phyloP scores from a whole-genome alignment of 2,329 filamentous ascomycete species.

The Pseudogymnoascus sp. region DNA sequence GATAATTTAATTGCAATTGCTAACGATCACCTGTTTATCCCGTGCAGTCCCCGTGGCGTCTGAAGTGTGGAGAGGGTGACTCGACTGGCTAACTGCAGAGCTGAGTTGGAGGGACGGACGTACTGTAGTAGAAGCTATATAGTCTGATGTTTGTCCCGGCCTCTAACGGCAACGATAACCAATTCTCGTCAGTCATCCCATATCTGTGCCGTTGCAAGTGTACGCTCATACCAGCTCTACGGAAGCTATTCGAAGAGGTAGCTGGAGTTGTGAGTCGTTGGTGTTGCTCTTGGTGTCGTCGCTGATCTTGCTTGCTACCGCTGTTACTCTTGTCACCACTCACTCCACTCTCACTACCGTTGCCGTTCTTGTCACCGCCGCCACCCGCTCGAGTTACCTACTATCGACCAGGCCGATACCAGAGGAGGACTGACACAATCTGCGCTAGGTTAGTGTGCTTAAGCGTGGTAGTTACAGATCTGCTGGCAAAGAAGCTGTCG shows the following conservation, averaged over 20 bases:
- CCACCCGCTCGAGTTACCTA: neutral
- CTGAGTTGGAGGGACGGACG: neutral
- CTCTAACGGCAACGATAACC: neutral
- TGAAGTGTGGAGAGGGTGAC: neutral
- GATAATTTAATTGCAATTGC: slow-evolving; percentile 5
- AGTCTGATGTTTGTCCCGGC: neutral
- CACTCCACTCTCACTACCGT: no score
- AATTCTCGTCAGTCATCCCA: neutral
- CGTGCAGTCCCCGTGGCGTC: neutral
- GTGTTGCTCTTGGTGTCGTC: neutral
- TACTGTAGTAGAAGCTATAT: neutral
- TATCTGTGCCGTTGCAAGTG: neutral
- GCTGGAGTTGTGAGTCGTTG: neutral
- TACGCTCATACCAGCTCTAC: neutral
- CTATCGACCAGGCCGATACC: no score
- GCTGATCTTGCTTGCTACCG: neutral
- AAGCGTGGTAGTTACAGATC: no score
- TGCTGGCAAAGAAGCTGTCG: no score
- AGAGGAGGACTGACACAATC: no score
- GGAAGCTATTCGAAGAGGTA: neutral
- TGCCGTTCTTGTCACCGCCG: neutral
- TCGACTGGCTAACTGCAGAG: neutral
- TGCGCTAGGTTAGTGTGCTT: no score
- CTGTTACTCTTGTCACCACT: neutral
- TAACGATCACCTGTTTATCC: neutral